These are phyloP conservation scores for Hanseniaspora mollemarum DNA, from an alignment of 805 yeast genomes.

Conservation along the genomic window DNA sequence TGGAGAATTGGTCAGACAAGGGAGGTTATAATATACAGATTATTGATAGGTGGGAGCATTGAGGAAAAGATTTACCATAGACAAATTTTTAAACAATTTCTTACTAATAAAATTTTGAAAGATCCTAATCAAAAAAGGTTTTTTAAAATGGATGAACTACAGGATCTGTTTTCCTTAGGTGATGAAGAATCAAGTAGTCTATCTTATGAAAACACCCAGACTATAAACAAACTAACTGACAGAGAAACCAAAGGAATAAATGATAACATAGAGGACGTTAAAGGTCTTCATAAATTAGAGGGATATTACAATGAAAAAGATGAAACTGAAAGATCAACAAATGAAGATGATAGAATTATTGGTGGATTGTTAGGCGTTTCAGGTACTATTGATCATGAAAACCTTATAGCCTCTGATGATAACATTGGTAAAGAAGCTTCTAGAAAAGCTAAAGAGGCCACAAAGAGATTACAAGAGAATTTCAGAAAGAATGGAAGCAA, in stretches of 20 bases:
- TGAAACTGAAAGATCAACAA: slow-evolving; percentile 30
- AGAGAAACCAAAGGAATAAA: slow-evolving; percentile 36
- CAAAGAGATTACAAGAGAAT: slow-evolving; percentile 50
- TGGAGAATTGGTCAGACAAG: slow-evolving; percentile 94
- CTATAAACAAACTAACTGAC: slow-evolving; percentile 42
- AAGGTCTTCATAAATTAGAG: slow-evolving; percentile 66
- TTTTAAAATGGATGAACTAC: slow-evolving; percentile 82
- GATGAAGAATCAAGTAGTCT: slow-evolving; percentile 41
- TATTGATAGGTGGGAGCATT: slow-evolving; percentile 89
- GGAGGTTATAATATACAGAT: slow-evolving; percentile 79
- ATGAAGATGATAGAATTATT: slow-evolving; percentile 56
- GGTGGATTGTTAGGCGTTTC: slow-evolving; percentile 61
- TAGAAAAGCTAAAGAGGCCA: slow-evolving; percentile 42
- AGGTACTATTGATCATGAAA: slow-evolving; percentile 68
- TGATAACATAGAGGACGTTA: slow-evolving; percentile 58
- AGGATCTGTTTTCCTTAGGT: slow-evolving; percentile 77
- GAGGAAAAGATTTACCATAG: slow-evolving; percentile 96
- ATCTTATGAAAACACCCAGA: slow-evolving; percentile 20
- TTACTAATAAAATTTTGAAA: slow-evolving; percentile 83
- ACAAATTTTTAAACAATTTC: slow-evolving; percentile 87
- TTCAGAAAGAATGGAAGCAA: slow-evolving; percentile 26
- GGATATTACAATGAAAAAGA: slow-evolving; percentile 45
- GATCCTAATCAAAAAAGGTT: slow-evolving; percentile 92
- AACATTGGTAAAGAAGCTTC: slow-evolving; percentile 48
- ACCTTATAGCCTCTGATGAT: slow-evolving; percentile 39